A percentile compares a stretch with the other conserved stretches of the same genome.
Conservation (phyloP, 2,329 filamentous ascomycete genomes). For the Rhexocercosporidium sp. region DNA sequence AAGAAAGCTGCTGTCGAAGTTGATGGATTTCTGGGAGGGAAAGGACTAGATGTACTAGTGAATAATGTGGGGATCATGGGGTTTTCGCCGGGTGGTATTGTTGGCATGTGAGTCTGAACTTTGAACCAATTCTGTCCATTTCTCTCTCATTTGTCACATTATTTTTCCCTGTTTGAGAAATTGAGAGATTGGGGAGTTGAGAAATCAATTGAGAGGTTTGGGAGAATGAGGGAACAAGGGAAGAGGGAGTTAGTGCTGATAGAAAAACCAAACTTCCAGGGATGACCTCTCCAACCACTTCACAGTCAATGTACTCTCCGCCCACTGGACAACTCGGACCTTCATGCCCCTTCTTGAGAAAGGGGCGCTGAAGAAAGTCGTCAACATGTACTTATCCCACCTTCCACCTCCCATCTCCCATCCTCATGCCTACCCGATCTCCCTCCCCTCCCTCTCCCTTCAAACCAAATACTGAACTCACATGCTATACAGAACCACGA, state of each 20-base stretch:
- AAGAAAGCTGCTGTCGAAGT: constrained; percentile 43
- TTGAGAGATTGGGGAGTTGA: no score
- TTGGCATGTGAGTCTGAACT: constrained; percentile 16
- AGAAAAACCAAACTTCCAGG: constrained; percentile 1
- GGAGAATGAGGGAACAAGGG: not conserved
- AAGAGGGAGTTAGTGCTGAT: not conserved
- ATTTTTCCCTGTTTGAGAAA: no score
- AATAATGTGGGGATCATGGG: constrained; percentile 48
- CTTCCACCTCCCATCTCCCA: not conserved
- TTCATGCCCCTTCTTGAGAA: constrained; percentile 29
- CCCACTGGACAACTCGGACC: constrained; percentile 46
- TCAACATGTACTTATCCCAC: constrained; percentile 26
- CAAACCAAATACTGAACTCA: not conserved
- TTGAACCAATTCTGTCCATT: not conserved
- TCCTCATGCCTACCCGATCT: constrained; percentile 9
- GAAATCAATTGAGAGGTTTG: no score
- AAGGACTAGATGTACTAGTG: constrained; percentile 52
- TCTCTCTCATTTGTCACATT: not conserved
- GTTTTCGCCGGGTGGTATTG: constrained; percentile 17
- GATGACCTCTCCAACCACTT: constrained; percentile 41
- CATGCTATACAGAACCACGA: constrained; percentile 8
- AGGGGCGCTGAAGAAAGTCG: constrained; percentile 26
- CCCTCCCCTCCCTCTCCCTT: not conserved
- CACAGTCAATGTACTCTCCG: constrained; percentile 45
- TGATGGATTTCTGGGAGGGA: constrained; percentile 43